Percentiles rank a stretch among this genome's conserved stretches.
Conservation (phyloP, 306 rosid species). For the Clitoria ternatea region DNA sequence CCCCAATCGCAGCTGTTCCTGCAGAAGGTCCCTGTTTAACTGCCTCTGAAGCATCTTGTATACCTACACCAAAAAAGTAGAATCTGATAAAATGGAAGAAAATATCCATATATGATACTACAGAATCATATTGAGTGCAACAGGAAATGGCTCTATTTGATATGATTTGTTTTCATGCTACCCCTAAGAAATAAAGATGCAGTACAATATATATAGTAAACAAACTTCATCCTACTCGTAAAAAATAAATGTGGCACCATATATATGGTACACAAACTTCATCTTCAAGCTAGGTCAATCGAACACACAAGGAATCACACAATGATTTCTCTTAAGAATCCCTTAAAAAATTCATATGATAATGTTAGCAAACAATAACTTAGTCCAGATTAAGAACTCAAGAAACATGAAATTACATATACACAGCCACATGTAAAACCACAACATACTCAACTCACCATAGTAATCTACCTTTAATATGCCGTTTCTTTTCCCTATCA, state of each 20-base stretch:
- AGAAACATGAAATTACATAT: background rate
- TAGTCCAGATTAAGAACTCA: too few relatives aligned
- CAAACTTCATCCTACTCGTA: too few relatives aligned
- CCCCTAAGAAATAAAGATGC: background rate
- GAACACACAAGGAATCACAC: background rate
- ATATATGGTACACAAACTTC: background rate
- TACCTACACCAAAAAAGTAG: constrained; percentile 48
- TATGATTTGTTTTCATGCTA: background rate
- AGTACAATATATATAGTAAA: too few relatives aligned
- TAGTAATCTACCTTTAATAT: constrained; percentile 94
- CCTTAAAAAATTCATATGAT: background rate
- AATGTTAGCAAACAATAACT: background rate
- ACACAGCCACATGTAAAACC: constrained; percentile 18
- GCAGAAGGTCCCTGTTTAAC: constrained; percentile 92
- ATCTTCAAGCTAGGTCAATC: constrained; percentile 13
- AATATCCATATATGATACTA: background rate
- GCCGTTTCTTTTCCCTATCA: constrained; percentile 76
- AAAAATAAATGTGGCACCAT: background rate
- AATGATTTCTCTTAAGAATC: background rate
- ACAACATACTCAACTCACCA: constrained; percentile 75
- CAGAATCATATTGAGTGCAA: constrained; percentile 1
- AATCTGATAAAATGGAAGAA: background rate
- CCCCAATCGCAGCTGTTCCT: constrained; percentile 94
- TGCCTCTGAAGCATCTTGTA: constrained; percentile 55
- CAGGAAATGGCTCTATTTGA: background rate